Evolutionary conservation across 208 protist genomes (phyloP).

Genomic region (Perkinsela sp.): DNA sequence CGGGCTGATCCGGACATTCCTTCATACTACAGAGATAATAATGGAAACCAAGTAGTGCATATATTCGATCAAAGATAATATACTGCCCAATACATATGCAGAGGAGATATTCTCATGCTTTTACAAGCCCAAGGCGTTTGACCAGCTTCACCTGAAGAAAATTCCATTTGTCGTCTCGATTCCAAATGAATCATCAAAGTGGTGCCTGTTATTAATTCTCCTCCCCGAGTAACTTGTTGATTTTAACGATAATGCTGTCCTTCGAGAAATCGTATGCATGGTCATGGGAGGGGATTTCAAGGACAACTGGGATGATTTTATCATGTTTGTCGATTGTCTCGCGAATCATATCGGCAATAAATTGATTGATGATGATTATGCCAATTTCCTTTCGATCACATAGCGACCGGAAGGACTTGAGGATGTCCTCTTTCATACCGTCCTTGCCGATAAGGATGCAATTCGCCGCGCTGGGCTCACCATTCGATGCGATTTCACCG

Average conservation of each 20-base stretch:
- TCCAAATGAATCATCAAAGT: background rate
- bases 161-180: too few species aligned
- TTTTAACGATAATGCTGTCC: slow-evolving; percentile 69
- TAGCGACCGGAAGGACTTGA: slow-evolving; percentile 67
- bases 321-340: slow-evolving; percentile 67
- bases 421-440: slow-evolving; percentile 59
- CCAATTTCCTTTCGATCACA: slow-evolving; percentile 56
- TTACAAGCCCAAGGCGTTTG: too few species aligned
- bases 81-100: too few species aligned
- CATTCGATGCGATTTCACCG: slow-evolving; percentile 44
- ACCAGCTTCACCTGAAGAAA: too few species aligned
- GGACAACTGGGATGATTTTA: slow-evolving; percentile 62
- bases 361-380: slow-evolving; percentile 79
- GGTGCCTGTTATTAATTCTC: slow-evolving; percentile 6
- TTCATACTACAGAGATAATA: too few species aligned
- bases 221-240: slow-evolving; percentile 24
- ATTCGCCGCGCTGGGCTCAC: slow-evolving; percentile 17
- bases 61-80: too few species aligned
- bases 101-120: too few species aligned
- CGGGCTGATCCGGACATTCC: too few species aligned
- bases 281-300: slow-evolving; percentile 86
- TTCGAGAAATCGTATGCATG: slow-evolving; percentile 76
- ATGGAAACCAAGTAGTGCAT: too few species aligned
- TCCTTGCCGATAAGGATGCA: slow-evolving; percentile 65
- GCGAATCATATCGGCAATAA: slow-evolving; percentile 80